These are phyloP conservation scores for Knoxdaviesia proteae DNA, from an alignment of 2,329 filamentous ascomycete species.

Conservation along the genomic window DNA sequence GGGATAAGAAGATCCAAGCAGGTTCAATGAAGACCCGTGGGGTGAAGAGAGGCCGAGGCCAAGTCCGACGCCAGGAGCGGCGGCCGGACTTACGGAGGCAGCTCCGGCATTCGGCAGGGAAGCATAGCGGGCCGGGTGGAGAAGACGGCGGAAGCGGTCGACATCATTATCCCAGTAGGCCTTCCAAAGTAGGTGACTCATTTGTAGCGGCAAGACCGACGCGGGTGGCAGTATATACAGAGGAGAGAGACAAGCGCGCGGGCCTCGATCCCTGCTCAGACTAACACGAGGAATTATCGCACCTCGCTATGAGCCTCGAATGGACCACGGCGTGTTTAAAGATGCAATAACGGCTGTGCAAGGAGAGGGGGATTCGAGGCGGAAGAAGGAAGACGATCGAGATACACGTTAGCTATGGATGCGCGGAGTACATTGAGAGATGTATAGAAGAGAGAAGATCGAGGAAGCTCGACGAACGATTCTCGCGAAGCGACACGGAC, in stretches of 20 bases:
- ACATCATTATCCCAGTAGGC: slow-evolving; percentile 95
- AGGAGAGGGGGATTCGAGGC: background rate
- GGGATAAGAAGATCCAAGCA: too few relatives aligned
- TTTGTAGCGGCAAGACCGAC: slow-evolving; percentile 29
- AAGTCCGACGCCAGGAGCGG: too few relatives aligned
- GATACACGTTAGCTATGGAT: too few relatives aligned
- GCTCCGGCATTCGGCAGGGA: background rate
- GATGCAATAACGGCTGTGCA: slow-evolving; percentile 22
- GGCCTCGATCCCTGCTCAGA: too few relatives aligned
- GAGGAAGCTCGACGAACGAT: too few relatives aligned
- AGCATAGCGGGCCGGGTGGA: slow-evolving; percentile 1
- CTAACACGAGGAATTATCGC: slow-evolving; percentile 18
- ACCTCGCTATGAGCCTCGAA: slow-evolving; percentile 73
- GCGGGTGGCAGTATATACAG: background rate
- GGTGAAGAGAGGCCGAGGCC: too few relatives aligned
- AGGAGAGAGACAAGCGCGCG: too few relatives aligned
- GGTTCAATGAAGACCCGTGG: too few relatives aligned
- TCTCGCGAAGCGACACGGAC: too few relatives aligned
- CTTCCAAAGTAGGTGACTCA: slow-evolving; percentile 96
- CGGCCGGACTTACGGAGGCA: too few relatives aligned
- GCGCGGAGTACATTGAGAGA: too few relatives aligned
- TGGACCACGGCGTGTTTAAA: slow-evolving; percentile 86
- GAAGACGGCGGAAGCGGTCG: slow-evolving; percentile 57
- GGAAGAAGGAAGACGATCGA: slow-evolving; percentile 1
- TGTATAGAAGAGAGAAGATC: too few relatives aligned